Conservation (phyloP, 345 rosid genomes). For the Melaleuca alternifolia region DNA sequence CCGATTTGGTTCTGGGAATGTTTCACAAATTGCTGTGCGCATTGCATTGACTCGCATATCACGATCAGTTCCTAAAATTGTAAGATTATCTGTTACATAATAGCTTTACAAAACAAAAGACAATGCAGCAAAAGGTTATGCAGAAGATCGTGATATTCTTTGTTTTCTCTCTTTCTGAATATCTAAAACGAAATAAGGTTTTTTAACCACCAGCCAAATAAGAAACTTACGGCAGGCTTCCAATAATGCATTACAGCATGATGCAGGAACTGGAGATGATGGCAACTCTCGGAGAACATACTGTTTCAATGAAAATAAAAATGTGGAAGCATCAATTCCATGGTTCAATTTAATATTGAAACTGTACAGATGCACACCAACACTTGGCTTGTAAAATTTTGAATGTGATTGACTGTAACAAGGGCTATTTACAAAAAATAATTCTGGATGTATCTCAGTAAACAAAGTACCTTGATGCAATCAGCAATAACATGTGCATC, state of each 20-base stretch:
- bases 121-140: not conserved
- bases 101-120: not conserved
- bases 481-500: constrained; percentile 93
- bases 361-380: not conserved
- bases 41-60: constrained; percentile 62
- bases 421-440: not conserved
- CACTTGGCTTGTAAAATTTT: not conserved
- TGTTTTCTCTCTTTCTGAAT: not conserved
- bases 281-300: constrained; percentile 92
- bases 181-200: not conserved
- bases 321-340: not conserved
- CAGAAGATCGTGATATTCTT: not conserved
- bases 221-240: constrained; percentile 87
- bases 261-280: constrained; percentile 97
- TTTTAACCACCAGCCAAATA: not conserved
- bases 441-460: not conserved
- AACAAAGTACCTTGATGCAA: constrained; percentile 69
- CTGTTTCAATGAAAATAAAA: constrained; percentile 26
- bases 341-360: not conserved
- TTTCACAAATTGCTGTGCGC: constrained; percentile 81
- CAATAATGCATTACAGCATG: constrained; percentile 92
- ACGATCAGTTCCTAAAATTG: constrained; percentile 56
- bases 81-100: not conserved
- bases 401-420: not conserved
- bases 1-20: constrained; percentile 98